A percentile compares a stretch with the other conserved stretches of the same genome.
phyloP scores from a whole-genome alignment of 768 basidiomycete genomes.

The Leccinum incarnatum region DNA sequence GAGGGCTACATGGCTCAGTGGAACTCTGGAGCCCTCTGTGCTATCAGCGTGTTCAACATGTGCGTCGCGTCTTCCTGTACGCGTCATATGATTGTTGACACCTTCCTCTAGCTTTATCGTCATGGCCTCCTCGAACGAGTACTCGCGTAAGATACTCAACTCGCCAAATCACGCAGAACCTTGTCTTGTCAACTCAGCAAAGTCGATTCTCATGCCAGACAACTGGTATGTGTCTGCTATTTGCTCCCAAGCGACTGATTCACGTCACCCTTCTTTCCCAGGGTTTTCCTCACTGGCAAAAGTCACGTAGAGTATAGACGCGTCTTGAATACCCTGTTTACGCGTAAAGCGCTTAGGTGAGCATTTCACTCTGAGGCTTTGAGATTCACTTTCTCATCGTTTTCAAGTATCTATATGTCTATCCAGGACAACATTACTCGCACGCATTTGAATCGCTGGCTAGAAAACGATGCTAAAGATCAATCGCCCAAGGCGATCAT shows the following conservation, averaged over 20 bases:
- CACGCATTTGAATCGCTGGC: constrained; percentile 73
- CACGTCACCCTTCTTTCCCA: constrained; percentile 26
- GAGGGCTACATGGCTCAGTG: constrained; percentile 91
- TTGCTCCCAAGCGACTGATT: background rate
- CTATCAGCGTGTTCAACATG: constrained; percentile 98
- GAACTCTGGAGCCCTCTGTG: constrained; percentile 85
- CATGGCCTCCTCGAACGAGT: constrained; percentile 93
- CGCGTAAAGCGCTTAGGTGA: constrained; percentile 87
- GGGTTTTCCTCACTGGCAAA: constrained; percentile 98
- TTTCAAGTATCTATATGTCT: constrained; percentile 68
- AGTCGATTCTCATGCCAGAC: constrained; percentile 76
- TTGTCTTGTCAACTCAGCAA: constrained; percentile 90
- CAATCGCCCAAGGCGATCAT: constrained; percentile 62
- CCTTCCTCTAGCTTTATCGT: constrained; percentile 83
- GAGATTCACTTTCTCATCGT: background rate
- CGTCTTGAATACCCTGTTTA: constrained; percentile 88
- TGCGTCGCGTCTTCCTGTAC: constrained; percentile 35
- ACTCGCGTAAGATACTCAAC: constrained; percentile 93
- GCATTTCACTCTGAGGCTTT: constrained; percentile 18
- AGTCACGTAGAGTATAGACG: constrained; percentile 91
- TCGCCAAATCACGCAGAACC: constrained; percentile 91
- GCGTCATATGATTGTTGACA: constrained; percentile 4
- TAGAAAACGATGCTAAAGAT: constrained; percentile 50
- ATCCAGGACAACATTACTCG: constrained; percentile 84
- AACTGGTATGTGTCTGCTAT: constrained; percentile 66